phyloP scores from a whole-genome alignment of 352 stramenopile species.

The Pythium brachiatum region DNA sequence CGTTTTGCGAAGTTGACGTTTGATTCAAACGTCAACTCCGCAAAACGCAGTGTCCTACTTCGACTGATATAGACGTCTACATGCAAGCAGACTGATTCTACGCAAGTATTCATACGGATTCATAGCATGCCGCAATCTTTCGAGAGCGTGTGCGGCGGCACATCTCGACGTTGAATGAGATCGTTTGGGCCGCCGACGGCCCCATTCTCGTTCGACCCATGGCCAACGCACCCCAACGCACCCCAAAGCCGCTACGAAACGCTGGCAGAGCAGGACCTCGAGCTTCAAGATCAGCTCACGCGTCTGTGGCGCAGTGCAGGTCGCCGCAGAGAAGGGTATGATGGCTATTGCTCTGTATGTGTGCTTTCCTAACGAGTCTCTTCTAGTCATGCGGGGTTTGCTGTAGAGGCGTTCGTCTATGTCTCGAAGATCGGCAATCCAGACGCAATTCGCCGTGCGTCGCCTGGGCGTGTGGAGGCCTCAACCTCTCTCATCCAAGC shows the following conservation, averaged over 20 bases:
- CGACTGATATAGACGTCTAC: no score
- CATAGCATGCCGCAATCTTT: no score
- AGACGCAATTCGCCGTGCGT: not conserved
- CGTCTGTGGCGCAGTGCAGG: not conserved
- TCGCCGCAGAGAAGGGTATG: not conserved
- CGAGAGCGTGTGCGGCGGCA: not conserved
- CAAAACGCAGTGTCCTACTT: no score
- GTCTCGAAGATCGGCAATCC: not conserved
- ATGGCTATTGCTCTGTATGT: not conserved
- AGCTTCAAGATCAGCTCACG: not conserved
- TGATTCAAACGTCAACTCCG: no score
- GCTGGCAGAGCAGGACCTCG: not conserved
- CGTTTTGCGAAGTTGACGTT: no score
- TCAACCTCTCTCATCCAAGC: not conserved
- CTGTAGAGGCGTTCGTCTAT: constrained; percentile 1
- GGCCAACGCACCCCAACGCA: not conserved
- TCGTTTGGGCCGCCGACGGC: not conserved
- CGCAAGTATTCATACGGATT: no score
- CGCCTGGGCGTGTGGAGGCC: not conserved
- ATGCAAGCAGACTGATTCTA: no score
- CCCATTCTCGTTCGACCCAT: not conserved
- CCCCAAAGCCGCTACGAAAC: constrained; percentile 6
- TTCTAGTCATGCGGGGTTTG: constrained; percentile 3
- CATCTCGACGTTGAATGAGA: not conserved
- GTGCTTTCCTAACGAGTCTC: not conserved